A percentile compares a stretch with the other conserved stretches of the same genome.
Conservation (phyloP, 257 asterid genomes). For the Solanum neorickii region DNA sequence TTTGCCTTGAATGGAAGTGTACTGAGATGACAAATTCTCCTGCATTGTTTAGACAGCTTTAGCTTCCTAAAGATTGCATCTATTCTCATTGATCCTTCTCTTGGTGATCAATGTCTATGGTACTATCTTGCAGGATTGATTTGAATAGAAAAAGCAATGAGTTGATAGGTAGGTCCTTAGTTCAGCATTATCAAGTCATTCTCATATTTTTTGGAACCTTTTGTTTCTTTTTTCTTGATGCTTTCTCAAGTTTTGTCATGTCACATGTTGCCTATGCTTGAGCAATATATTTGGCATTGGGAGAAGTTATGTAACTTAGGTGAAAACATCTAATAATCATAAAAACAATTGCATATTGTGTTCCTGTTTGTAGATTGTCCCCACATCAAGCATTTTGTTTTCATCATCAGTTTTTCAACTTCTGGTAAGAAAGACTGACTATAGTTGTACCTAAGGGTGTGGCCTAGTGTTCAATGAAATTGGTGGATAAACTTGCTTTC, state of each 20-base stretch:
- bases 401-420: neutral
- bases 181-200: neutral
- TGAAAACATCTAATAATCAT: neutral
- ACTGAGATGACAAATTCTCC: neutral
- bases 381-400: neutral
- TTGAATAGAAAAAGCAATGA: neutral
- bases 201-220: neutral
- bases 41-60: neutral
- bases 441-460: neutral
- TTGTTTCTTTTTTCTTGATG: neutral
- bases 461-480: neutral
- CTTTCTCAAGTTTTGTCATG: neutral
- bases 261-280: neutral
- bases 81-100: neutral
- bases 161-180: neutral
- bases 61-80: neutral
- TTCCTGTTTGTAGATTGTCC: neutral
- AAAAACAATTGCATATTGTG: neutral
- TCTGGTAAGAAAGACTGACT: neutral
- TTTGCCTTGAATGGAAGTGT: neutral
- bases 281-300: neutral
- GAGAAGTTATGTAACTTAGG: neutral
- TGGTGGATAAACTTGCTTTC: neutral
- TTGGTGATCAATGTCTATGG: neutral
- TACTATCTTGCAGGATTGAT: neutral